Base-by-base conservation (phyloP, 1,284 basidiomycete species). In the Tausonia pullulans region DNA sequence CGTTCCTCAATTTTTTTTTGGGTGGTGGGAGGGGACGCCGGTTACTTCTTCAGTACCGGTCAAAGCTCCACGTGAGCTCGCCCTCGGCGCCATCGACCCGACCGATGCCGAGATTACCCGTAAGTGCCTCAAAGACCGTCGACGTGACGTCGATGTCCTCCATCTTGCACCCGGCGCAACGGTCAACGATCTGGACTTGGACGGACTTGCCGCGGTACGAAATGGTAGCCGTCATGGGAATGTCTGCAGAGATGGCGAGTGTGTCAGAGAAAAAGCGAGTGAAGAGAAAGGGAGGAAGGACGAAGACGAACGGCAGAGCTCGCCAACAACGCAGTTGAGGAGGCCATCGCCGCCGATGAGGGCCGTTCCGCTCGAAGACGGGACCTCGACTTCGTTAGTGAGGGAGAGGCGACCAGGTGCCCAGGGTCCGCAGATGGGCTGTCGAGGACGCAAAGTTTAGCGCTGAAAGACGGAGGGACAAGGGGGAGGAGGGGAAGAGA, bases 131-230 rank as follows among this genome's bases (percentile, higher is more conserved):
- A 40, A 62, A 62, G 14, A 62, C 61, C 7, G 61, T 51, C 9
- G 61, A 46, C 5, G 61, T 57, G 44, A 62, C 61, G 27, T 62
- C 61, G 46, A 62, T 62, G 40, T 62, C 61, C 16, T 62, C 61
- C 6, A 62, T 14, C 3, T 52, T 53, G 40, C 61, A 62, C n/a
- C 61, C 61, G 41, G 55, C 53, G 40, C 61, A 62, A 48, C 61
- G 61, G 10, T 62, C 61, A 14, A 62, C 61, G 54, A 62, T 62
- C 53, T 56, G 53, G 45, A 62, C 61, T 39, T 62, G 41, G 13
- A 43, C 61, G 16, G 61, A 56, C 14, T 54, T 61, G 9, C 60
- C 60, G 5, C 39, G 45, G 55, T 62, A 62, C 10, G 16, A 40
- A 5, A 62, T 7, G 10, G 61, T 62, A 9, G 61, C 61, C 41